These are phyloP conservation scores for Verticillium dahliae DNA, from an alignment of 2,329 filamentous ascomycete species.

Conservation along the genomic window DNA sequence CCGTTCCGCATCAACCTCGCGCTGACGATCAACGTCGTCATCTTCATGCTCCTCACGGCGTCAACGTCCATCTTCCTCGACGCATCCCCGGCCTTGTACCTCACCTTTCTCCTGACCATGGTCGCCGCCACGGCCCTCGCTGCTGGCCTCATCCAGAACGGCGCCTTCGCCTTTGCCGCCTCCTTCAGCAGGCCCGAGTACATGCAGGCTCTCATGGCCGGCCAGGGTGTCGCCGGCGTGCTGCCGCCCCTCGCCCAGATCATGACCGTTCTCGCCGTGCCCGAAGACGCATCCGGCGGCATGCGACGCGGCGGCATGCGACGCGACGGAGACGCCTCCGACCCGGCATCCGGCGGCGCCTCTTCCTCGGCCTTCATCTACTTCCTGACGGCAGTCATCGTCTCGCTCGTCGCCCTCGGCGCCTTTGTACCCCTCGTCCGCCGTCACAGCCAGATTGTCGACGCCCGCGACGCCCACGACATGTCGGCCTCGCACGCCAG, in stretches of 20 bases:
- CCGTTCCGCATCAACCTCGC: constrained; percentile 76
- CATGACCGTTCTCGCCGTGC: constrained; percentile 65
- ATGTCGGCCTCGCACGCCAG: constrained; percentile 44
- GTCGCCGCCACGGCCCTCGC: constrained; percentile 75
- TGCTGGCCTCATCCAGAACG: constrained; percentile 85
- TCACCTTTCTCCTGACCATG: constrained; percentile 75
- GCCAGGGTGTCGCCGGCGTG: constrained; percentile 87
- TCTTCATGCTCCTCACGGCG: constrained; percentile 72
- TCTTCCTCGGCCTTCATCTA: constrained; percentile 78
- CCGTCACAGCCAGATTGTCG: constrained; percentile 48
- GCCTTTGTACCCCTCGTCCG: constrained; percentile 70
- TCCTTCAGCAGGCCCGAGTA: constrained; percentile 83
- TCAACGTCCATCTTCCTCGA: constrained; percentile 67
- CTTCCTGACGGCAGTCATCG: constrained; percentile 77
- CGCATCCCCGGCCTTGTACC: constrained; percentile 60
- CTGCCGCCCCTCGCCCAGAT: constrained; percentile 85
- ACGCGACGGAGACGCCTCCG: constrained; percentile 21
- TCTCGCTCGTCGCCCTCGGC: constrained; percentile 64
- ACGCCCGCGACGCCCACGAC: constrained; percentile 30
- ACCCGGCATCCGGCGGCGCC: constrained; percentile 12
- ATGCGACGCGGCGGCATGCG: constrained; percentile 21
- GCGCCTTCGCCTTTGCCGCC: constrained; percentile 84
- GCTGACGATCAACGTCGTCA: constrained; percentile 67
- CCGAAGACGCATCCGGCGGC: constrained; percentile 28
- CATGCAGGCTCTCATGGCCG: constrained; percentile 93